These are phyloP conservation scores for Trichoderma harzianum DNA, from an alignment of 2,329 filamentous ascomycete species.

Conservation along the genomic window DNA sequence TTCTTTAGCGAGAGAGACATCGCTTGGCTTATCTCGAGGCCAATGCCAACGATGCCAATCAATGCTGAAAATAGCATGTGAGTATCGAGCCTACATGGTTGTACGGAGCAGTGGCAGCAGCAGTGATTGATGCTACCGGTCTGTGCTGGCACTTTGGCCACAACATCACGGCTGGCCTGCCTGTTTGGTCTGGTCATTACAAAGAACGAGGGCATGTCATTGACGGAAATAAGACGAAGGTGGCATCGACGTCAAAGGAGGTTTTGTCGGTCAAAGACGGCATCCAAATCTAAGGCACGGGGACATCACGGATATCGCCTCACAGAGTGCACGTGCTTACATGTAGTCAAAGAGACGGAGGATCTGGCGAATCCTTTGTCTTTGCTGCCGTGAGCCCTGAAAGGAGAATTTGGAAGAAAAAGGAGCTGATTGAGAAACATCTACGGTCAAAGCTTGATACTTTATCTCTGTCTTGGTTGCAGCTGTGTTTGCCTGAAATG, in stretches of 20 bases:
- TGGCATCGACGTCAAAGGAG: not conserved
- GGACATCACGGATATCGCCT: not conserved
- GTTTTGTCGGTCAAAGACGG: not conserved
- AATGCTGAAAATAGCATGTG: not conserved
- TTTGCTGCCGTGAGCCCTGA: not conserved
- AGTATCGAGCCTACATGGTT: not conserved
- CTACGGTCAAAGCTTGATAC: not conserved
- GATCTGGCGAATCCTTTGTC: not conserved
- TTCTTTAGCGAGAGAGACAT: not conserved
- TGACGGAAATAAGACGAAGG: slow-evolving; percentile 6
- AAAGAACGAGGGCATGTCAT: not conserved
- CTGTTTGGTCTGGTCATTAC: not conserved
- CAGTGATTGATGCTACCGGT: not conserved
- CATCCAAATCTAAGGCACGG: not conserved
- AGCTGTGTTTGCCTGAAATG: not conserved
- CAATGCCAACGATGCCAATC: not conserved
- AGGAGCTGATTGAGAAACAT: not conserved
- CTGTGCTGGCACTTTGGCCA: not conserved
- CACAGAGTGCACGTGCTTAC: not conserved
- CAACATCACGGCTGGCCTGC: slow-evolving; percentile 2
- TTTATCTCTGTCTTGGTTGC: not conserved
- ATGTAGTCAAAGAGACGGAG: not conserved
- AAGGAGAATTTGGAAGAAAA: not conserved
- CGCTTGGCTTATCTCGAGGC: not conserved
- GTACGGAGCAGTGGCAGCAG: not conserved